Conservation (phyloP, 1,284 basidiomycete species). For the Erythrobasidium hasegawianum region DNA sequence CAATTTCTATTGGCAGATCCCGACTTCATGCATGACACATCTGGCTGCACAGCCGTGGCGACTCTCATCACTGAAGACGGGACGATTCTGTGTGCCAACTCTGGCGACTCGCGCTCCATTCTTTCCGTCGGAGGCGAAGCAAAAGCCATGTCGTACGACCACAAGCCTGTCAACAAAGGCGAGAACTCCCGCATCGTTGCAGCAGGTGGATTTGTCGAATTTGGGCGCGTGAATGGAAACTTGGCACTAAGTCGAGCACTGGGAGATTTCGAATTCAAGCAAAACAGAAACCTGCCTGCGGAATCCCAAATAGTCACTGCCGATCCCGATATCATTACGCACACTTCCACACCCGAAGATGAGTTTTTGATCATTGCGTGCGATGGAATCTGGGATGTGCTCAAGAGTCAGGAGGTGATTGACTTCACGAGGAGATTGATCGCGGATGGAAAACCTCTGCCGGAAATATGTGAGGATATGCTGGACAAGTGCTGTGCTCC, state of each 20-base stretch:
- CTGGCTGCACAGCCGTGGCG: constrained; percentile 94
- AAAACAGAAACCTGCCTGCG: constrained; percentile 72
- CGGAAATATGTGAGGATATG: constrained; percentile 80
- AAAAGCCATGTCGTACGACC: constrained; percentile 86
- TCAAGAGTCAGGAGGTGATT: constrained; percentile 87
- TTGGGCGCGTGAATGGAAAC: constrained; percentile 96
- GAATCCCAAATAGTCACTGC: constrained; percentile 95
- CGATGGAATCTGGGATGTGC: constrained; percentile 99
- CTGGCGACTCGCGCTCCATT: constrained; percentile 94
- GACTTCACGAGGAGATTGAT: constrained; percentile 82
- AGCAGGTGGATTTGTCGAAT: constrained; percentile 97
- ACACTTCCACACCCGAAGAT: constrained; percentile 79
- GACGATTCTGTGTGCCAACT: constrained; percentile 86
- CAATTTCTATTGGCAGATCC: constrained; percentile 69
- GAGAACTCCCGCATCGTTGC: constrained; percentile 82
- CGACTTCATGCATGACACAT: constrained; percentile 81
- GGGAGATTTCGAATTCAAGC: constrained; percentile 99
- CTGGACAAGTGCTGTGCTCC: constrained; percentile 93
- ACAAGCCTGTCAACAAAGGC: constrained; percentile 84
- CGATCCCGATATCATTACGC: constrained; percentile 83
- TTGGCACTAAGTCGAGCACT: constrained; percentile 91
- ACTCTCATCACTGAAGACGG: constrained; percentile 72
- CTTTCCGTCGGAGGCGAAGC: constrained; percentile 78
- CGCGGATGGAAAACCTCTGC: constrained; percentile 72
- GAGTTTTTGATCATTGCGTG: constrained; percentile 96